phyloP scores from a whole-genome alignment of 192 early-diverging fungal genomes.

The Backusella macrospora region DNA sequence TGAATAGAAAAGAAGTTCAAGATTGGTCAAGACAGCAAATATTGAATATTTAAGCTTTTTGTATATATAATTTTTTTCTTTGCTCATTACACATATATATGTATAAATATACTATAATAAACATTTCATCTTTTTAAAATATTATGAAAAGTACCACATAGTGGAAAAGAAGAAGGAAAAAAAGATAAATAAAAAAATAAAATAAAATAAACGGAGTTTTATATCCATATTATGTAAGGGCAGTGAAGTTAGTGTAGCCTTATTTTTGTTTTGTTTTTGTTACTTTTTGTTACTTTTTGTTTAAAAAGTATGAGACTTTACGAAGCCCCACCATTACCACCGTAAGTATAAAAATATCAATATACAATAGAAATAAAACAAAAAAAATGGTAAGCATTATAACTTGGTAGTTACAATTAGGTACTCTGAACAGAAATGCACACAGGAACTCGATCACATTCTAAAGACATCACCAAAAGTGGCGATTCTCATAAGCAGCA shows the following conservation, averaged over 20 bases:
- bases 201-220: no score
- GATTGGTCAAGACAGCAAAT: constrained; percentile 15
- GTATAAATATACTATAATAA: no score
- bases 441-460: constrained; percentile 31
- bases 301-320: not conserved
- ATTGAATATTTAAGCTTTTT: not conserved
- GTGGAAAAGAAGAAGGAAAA: no score
- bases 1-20: not conserved
- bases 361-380: not conserved
- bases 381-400: not conserved
- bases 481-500: constrained; percentile 23
- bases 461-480: constrained; percentile 28
- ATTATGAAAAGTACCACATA: no score
- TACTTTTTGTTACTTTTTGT: not conserved
- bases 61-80: no score
- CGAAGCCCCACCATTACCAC: constrained; percentile 4
- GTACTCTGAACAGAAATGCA: constrained; percentile 36
- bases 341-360: not conserved
- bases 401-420: not conserved
- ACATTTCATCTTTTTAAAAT: no score
- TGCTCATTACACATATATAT: not conserved
- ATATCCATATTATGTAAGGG: not conserved
- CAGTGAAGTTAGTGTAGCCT: not conserved
- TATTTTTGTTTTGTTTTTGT: not conserved
- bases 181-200: no score